phyloP scores from a whole-genome alignment of 768 basidiomycete genomes.

The Calocybe indica region DNA sequence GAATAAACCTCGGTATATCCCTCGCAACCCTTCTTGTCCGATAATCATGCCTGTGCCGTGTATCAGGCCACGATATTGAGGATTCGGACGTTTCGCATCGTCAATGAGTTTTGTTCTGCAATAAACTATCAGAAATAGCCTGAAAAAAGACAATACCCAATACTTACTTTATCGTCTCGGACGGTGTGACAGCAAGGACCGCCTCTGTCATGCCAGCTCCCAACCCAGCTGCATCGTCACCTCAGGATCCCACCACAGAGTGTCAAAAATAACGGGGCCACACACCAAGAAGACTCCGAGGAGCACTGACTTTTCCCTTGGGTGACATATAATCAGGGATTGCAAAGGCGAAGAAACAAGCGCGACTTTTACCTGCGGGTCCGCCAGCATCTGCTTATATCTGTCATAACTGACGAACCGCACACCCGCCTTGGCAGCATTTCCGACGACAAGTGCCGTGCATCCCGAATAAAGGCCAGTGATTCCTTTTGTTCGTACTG shows the following conservation, averaged over 20 bases:
- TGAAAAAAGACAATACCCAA: neutral
- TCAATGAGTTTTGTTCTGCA: slow-evolving; percentile 93
- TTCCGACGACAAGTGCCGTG: slow-evolving; percentile 84
- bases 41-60: slow-evolving; percentile 84
- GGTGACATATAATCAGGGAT: slow-evolving; percentile 3
- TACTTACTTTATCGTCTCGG: slow-evolving; percentile 94
- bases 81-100: slow-evolving; percentile 80
- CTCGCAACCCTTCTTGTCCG: slow-evolving; percentile 75
- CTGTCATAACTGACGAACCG: slow-evolving; percentile 93
- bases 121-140: neutral
- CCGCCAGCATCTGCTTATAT: slow-evolving; percentile 80
- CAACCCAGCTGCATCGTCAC: slow-evolving; percentile 50
- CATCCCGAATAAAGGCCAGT: slow-evolving; percentile 91
- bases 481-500: slow-evolving; percentile 70
- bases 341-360: neutral
- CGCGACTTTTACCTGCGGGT: slow-evolving; percentile 58
- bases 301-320: slow-evolving; percentile 88
- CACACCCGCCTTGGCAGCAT: slow-evolving; percentile 92
- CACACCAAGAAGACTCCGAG: slow-evolving; percentile 75
- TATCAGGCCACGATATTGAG: slow-evolving; percentile 80
- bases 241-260: neutral
- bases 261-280: neutral
- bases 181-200: slow-evolving; percentile 91
- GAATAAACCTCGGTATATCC: slow-evolving; percentile 87
- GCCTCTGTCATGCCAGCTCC: slow-evolving; percentile 93